Evolutionary conservation across 495 filamentous ascomycete genomes (phyloP).

Genomic region (Penicillium riverlandense): DNA sequence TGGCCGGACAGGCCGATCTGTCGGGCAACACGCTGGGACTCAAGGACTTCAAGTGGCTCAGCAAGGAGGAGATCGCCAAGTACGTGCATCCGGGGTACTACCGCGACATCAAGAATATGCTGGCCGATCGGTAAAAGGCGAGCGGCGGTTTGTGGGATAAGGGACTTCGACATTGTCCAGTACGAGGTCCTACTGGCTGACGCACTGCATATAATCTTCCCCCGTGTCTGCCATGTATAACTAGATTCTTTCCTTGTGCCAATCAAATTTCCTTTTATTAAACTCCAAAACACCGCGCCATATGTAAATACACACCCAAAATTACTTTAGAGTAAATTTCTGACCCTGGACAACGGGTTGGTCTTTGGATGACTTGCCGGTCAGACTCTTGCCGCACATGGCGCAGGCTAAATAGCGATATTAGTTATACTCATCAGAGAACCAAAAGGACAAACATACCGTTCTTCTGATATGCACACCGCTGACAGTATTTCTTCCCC

Average conservation of each 20-base stretch:
- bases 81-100: slow-evolving; percentile 59
- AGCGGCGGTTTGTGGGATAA: not conserved
- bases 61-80: slow-evolving; percentile 75
- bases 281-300: slow-evolving; percentile 17
- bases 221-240: slow-evolving; percentile 40
- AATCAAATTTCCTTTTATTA: slow-evolving; percentile 15
- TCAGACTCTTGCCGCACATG: slow-evolving; percentile 56
- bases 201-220: slow-evolving; percentile 35
- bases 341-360: slow-evolving; percentile 54
- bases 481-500: slow-evolving; percentile 56
- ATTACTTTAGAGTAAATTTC: slow-evolving; percentile 59
- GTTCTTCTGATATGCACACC: slow-evolving; percentile 60
- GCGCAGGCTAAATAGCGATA: slow-evolving; percentile 43
- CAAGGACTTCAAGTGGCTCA: slow-evolving; percentile 84
- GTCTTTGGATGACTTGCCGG: slow-evolving; percentile 38
- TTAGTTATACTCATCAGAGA: not conserved
- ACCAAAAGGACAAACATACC: slow-evolving; percentile 29
- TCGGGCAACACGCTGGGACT: slow-evolving; percentile 62
- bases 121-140: slow-evolving; percentile 57
- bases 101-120: slow-evolving; percentile 67
- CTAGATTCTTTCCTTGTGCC: slow-evolving; percentile 28
- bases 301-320: not conserved
- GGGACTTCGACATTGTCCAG: not conserved
- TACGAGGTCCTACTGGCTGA: slow-evolving; percentile 3
- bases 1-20: slow-evolving; percentile 91